Percentiles rank a stretch among this genome's conserved stretches.
These are phyloP conservation scores for Yarrowia divulgata DNA, from an alignment of 805 yeast species.

Conservation along the genomic window DNA sequence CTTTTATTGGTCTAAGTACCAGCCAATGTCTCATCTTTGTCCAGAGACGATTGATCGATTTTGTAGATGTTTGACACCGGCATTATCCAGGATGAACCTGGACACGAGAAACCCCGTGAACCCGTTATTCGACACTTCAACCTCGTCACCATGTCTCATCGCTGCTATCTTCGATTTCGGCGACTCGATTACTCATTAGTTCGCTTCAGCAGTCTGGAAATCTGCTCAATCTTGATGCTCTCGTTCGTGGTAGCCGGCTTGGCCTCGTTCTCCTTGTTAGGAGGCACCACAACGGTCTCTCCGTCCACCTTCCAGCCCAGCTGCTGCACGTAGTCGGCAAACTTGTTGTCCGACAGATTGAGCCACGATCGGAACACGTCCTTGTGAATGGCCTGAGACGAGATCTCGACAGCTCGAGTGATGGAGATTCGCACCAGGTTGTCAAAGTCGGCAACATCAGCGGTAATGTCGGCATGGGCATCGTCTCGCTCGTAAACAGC, in stretches of 20 bases:
- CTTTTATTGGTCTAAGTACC: too few species aligned
- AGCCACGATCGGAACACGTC: slow-evolving; percentile 48
- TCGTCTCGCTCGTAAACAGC: slow-evolving; percentile 47
- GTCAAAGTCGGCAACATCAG: slow-evolving; percentile 50
- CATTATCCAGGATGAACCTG: too few species aligned
- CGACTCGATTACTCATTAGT: slow-evolving; percentile 45
- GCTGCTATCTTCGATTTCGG: neutral
- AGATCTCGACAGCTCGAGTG: slow-evolving; percentile 47
- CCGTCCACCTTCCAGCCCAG: slow-evolving; percentile 48
- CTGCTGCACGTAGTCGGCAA: slow-evolving; percentile 46
- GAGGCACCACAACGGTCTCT: slow-evolving; percentile 45
- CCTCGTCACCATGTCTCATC: neutral
- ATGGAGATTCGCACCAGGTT: slow-evolving; percentile 49
- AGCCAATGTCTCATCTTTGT: too few species aligned
- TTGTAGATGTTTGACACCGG: too few species aligned
- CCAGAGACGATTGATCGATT: too few species aligned
- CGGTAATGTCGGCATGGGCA: slow-evolving; percentile 49
- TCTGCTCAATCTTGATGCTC: slow-evolving; percentile 48
- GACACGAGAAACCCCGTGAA: too few species aligned
- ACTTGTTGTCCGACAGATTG: slow-evolving; percentile 46
- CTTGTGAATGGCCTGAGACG: slow-evolving; percentile 47
- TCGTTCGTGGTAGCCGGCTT: slow-evolving; percentile 47
- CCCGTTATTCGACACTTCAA: too few species aligned
- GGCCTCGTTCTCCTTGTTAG: slow-evolving; percentile 47
- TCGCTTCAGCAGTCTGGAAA: slow-evolving; percentile 47